Base-by-base conservation (phyloP, 768 basidiomycete genomes). In the Tricholoma saponaceum region DNA sequence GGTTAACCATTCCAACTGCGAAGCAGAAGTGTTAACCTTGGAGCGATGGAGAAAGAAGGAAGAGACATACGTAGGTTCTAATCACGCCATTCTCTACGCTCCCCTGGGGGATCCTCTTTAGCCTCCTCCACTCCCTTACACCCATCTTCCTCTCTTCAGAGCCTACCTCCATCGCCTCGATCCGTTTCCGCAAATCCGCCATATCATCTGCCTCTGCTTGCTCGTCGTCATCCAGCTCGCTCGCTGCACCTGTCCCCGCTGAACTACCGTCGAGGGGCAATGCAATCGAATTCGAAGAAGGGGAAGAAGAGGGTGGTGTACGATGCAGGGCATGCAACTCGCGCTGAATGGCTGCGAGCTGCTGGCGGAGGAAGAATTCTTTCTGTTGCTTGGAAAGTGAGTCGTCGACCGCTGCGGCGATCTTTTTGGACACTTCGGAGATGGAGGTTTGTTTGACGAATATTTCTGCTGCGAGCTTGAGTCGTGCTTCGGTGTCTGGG, bases 31-130 rank as follows among this genome's bases (percentile, higher is more conserved):
- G 39, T 50, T 32, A 60, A 18, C 18, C n/a, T 32, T 44, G 54
- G 41, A 28, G 44, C 13, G 41, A 9, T 43, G 8, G 4, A 33
- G 59, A 25, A 55, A 67, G 65, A 33, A 25, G 44, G 52, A 32
- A 46, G 23, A 39, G 60, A 76, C 87, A 63, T 65, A 91, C 92
- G 68, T 90, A 94, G 67, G 78, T 87, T 50, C 91, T 78, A 51
- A 95, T 87, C 33, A 96, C 94, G 4, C 93, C 92, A 66, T 91
- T 85, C 75, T 97, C 95, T 2, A 93, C 91, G 52, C 90, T 92
- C 16, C 92, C 91, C 32, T 86, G 84, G 0, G 93, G 92, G n/a
- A 92, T 95, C 18, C 92, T 83, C 69, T 86, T 89, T 30, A 97
- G 73, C 43, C 95, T 75, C 64, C 85, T 83, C 83, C 90, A 91